Evolutionary conservation across 345 rosid genomes (phyloP), one percentile per base, ranked within the genome.

Genomic region (Camelina laxa): DNA sequence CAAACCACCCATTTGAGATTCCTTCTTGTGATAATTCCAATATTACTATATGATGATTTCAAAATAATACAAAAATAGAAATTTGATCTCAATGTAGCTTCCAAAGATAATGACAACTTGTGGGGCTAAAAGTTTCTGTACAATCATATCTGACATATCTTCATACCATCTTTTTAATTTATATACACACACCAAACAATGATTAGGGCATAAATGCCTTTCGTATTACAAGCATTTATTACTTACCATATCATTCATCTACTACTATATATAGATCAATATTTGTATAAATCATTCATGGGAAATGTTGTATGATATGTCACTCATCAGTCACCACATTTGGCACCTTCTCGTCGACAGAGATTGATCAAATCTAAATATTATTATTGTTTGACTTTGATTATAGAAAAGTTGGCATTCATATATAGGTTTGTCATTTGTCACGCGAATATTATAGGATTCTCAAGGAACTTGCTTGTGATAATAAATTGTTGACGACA

Each of bases 1-100:
- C 61, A 70, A 70, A 70, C 69, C 74, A 76, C 65, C 9, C 75
- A 76, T 48, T 70, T 51, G 54, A 76, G 71, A 76, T 76, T 76
- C 74, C 50, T 27, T 33, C 74, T 63, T 24, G 61, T 64, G 65
- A 70, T 62, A 70, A 69, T 16, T 55, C 65, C 75, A 69, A 75
- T 35, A 16, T 22, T 35, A 70, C 51, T 54, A 55, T 54, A 63
- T 62, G 48, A 65, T 64, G 36, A 9, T 13, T 61, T 61, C 75
- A 21, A 69, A 61, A 63, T 70, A 20, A 55, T 63, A 70, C 80
- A 77, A 70, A 77, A 70, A 71, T 57, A 70, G 61, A 71, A 64
- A 71, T 38, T 38, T 58, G 44, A 57, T 49, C 38, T 21, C n/a
- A 48, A 36, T n/a, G 65, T 64, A 63, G 27, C 11, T 57, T 45